Conservation (phyloP, 108 stramenopile species). For the Cyclotella cryptica region DNA sequence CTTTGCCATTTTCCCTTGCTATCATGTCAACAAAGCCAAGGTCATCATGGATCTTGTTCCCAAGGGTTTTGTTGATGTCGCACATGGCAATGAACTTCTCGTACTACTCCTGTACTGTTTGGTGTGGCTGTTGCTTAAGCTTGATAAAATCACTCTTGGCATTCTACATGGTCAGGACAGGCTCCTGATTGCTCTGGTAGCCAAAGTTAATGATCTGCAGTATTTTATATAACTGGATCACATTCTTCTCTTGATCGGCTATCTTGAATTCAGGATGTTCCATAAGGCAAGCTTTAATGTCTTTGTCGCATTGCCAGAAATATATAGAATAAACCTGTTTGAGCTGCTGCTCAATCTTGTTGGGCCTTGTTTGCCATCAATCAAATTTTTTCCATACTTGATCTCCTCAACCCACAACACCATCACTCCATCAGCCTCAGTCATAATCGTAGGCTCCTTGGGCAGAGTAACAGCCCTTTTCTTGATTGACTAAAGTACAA, state of each 20-base stretch:
- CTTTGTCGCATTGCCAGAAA: not conserved
- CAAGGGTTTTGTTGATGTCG: not conserved
- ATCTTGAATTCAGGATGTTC: not conserved
- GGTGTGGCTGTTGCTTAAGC: not conserved
- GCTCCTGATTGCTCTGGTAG: not conserved
- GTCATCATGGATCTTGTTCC: not conserved
- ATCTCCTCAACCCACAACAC: constrained; percentile 1
- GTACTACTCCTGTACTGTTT: not conserved
- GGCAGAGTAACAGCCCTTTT: no score
- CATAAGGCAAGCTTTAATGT: not conserved
- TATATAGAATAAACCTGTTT: constrained; percentile 1
- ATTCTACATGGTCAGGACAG: not conserved
- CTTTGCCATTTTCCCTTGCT: not conserved
- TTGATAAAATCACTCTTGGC: not conserved
- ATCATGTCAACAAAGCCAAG: not conserved
- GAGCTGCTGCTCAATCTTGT: not conserved
- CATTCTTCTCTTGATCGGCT: not conserved
- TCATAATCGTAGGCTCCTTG: no score
- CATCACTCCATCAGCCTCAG: no score
- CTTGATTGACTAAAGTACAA: no score
- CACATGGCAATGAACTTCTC: not conserved
- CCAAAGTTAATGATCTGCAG: not conserved
- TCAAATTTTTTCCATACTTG: not conserved
- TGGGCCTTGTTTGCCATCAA: not conserved
- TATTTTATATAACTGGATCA: not conserved